Evolutionary conservation across 1,139 yeast species (phyloP).

Genomic region (Diutina mesorugosa): DNA sequence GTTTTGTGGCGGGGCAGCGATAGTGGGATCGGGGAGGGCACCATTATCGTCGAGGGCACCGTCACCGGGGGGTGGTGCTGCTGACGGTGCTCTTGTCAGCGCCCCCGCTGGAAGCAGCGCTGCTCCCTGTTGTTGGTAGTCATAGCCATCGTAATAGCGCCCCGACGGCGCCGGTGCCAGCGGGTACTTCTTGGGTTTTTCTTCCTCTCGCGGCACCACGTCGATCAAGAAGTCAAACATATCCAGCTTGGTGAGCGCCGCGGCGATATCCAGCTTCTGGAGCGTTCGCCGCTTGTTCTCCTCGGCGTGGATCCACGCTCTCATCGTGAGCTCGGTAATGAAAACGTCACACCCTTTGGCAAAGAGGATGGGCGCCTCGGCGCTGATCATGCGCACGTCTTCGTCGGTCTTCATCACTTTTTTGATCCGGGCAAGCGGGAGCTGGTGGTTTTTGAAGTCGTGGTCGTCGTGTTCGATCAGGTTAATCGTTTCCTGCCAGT

Average conservation of each 20-base stretch:
- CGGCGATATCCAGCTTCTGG: conserved; percentile 89
- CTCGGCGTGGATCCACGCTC: conserved; percentile 98
- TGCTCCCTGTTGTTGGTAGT: not conserved
- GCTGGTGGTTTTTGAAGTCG: conserved; percentile 86
- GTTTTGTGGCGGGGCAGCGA: not conserved
- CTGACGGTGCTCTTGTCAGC: not conserved
- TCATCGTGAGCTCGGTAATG: conserved; percentile 91
- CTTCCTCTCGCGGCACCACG: conserved; percentile 81
- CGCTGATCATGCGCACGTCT: conserved; percentile 93
- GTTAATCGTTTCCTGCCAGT: conserved; percentile 94
- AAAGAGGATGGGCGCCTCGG: conserved; percentile 93
- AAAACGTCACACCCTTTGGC: conserved; percentile 97
- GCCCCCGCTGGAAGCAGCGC: not conserved
- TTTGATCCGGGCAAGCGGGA: conserved; percentile 89
- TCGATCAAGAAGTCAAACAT: conserved; percentile 96
- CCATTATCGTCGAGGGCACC: not conserved
- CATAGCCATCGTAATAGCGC: not conserved
- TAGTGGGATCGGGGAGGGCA: not conserved
- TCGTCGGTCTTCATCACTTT: conserved; percentile 97
- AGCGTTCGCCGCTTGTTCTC: conserved; percentile 88
- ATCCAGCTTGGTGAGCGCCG: conserved; percentile 87
- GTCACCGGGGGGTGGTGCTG: not conserved
- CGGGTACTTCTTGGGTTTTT: conserved; percentile 14
- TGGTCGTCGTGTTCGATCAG: conserved; percentile 82
- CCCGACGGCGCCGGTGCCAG: not conserved